Evolutionary conservation across 169 alveolate genomes (phyloP), one percentile per base, ranked within the genome.

Genomic region (Eimeria maxima): DNA sequence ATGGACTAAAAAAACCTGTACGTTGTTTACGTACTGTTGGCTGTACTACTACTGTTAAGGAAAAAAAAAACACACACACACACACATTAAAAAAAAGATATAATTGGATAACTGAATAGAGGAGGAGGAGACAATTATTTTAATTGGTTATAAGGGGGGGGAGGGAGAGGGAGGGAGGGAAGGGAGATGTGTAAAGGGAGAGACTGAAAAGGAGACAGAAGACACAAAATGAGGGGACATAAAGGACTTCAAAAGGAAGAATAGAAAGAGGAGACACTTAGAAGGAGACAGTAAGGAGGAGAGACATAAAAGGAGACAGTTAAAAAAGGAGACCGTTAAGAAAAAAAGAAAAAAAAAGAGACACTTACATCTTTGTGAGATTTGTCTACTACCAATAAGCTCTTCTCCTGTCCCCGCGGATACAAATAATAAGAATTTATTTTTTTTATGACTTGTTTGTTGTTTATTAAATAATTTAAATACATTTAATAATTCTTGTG

Each of bases 371-470:
- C 90, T 45, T 47, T 81, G 90, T n/a, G 90, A 81, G 0, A 81
- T 45, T 11, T 81, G 90, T 24, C 90, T 24, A 47, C 57, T 81
- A 10, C 67, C 71, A n/a, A 47, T 45, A 2, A 47, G 45, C 18
- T 81, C 90, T 38, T 81, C 90, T 44, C 90, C 90, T 44, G 73
- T 81, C 33, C 90, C 90, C 10, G 90, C 90, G 1, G 90, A 50
- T 47, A 81, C n/a, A 47, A 81, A 81, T 11, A 81, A 6, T 20
- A 81, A n/a, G 24, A 81, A 7, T 24, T 81, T 81, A 11, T 20
- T 81, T n/a, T 45, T 6, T 71, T 71, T 71, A 38, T 71, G 11
- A 11, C 8, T 38, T 71, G 81, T 38, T 27, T 27, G 50, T n/a
- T 81, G 73, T 20, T 14, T 27, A 6, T 45, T 5, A 24, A 81